Conservation (phyloP, 1,284 basidiomycete genomes). For the Fomitopsis schrenkii region DNA sequence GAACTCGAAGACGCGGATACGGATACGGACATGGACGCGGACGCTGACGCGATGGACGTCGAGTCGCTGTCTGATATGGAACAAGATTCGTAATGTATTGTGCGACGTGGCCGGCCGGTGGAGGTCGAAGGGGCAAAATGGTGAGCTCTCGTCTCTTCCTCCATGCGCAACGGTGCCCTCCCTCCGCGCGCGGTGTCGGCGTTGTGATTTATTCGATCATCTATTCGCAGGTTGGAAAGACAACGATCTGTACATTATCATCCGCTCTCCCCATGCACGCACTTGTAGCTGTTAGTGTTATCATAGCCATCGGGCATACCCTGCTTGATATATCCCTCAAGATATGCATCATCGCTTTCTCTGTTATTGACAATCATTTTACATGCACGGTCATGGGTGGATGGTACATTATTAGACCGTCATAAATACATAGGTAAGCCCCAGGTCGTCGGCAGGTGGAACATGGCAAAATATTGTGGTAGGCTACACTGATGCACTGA, state of each 20-base stretch:
- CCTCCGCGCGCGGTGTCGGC: not conserved
- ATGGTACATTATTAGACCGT: not conserved
- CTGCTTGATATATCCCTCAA: conserved; percentile 11
- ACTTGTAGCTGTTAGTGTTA: conserved; percentile 19
- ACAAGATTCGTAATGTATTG: not conserved
- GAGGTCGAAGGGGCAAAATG: conserved; percentile 5
- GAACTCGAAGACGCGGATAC: conserved; percentile 5
- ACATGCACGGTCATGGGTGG: too few relatives aligned
- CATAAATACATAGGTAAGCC: not conserved
- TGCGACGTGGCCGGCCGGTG: not conserved
- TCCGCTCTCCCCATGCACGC: conserved; percentile 10
- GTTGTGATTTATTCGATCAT: conserved; percentile 5
- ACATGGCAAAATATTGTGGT: not conserved
- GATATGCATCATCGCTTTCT: conserved; percentile 5
- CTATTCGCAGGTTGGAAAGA: conserved; percentile 11
- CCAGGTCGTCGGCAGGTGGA: not conserved
- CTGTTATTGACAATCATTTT: not conserved
- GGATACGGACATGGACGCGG: not conserved
- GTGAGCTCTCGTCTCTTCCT: conserved; percentile 4
- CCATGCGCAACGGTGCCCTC: not conserved
- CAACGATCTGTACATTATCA: conserved; percentile 13
- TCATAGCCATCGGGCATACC: conserved; percentile 14
- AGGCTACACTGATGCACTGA: not conserved
- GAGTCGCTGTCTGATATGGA: conserved; percentile 5
- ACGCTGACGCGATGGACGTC: conserved; percentile 6